These are phyloP conservation scores for Candida andamanensis DNA, from an alignment of 805 yeast genomes.

Conservation along the genomic window DNA sequence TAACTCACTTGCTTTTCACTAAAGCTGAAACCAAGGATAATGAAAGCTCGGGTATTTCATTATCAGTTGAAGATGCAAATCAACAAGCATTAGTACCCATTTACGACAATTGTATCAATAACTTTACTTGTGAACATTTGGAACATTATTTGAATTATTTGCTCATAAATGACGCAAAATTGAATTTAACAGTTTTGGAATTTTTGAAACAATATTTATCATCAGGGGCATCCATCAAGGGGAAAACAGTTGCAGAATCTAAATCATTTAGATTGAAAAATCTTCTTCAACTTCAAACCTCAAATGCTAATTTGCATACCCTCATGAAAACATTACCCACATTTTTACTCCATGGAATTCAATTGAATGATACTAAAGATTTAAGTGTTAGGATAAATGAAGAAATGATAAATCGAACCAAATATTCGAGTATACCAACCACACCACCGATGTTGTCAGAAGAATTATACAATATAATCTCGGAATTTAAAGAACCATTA, in stretches of 20 bases:
- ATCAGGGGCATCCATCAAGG: conserved; percentile 45
- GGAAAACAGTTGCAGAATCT: conserved; percentile 25
- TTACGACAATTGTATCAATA: conserved; percentile 36
- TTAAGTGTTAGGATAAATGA: conserved; percentile 19
- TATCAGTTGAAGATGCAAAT: conserved; percentile 6
- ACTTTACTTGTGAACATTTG: conserved; percentile 35
- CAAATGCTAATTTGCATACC: conserved; percentile 45
- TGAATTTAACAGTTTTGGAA: conserved; percentile 68
- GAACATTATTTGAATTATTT: conserved; percentile 54
- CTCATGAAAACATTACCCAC: conserved; percentile 59
- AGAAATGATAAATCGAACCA: conserved; percentile 49
- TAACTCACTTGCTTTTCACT: conserved; percentile 67
- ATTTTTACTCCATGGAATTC: conserved; percentile 36
- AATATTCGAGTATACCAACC: conserved; percentile 47
- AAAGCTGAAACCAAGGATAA: conserved; percentile 32
- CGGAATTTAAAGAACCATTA: conserved; percentile 72
- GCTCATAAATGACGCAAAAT: conserved; percentile 65
- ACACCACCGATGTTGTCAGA: conserved; percentile 57
- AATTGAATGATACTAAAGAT: conserved; percentile 26
- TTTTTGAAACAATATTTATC: conserved; percentile 75
- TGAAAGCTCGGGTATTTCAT: too few relatives aligned
- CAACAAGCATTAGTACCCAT: conserved; percentile 10
- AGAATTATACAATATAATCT: conserved; percentile 53
- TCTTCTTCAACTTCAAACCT: conserved; percentile 45
- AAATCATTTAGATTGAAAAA: conserved; percentile 40